Base-by-base conservation (phyloP, 2,329 filamentous ascomycete genomes). In the Pestalotiopsis sp. region DNA sequence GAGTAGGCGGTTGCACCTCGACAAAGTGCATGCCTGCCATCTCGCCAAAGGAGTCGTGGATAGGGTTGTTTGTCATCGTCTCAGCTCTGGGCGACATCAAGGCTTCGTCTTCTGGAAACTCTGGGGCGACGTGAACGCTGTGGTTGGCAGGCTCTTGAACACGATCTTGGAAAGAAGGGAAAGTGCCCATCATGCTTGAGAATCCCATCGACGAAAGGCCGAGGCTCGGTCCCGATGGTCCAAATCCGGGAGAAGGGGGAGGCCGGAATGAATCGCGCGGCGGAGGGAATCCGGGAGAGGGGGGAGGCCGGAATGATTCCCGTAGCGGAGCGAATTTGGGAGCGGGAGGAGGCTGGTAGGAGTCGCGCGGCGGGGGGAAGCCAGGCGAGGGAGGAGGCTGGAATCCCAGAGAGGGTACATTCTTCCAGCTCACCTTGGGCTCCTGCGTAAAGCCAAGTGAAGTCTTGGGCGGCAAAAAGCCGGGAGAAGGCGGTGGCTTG, bases 21-120 rank as follows among this genome's bases (percentile, higher is more conserved):
- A 85, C 80, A 70, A 89, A 87, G 49, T 82, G 83, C 82, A 89
- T 82, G 12, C 84, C 86, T 1, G 82, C 74, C 38, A 84, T 73
- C 36, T 81, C 82, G 4, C 79, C 75, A 61, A 81, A 78, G 6
- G 83, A 76, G 41, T 84, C 81, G 67, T 89, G 87, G 64, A 92
- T 84, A 1, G 90, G 89, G 70, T 92, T 91, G 70, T 86, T 88
- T 2, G 91, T 93, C 84, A 94, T 94, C 17, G 90, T 89, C 74
- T 92, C 90, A 1, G 85, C 90, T 58, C 92, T 87, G 0, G 93
- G 92, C 2, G 92, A 94, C 84, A 93, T 86, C 11, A 93, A 80
- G 13, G 89, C 83, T 61, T 89, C 86, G 12, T 87, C 84, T 14
- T 83, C 81, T 1, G 82, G 79, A 45, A 79, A 73, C 13, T 74